phyloP scores from a whole-genome alignment of 768 basidiomycete species.

The Obba rivulosa region DNA sequence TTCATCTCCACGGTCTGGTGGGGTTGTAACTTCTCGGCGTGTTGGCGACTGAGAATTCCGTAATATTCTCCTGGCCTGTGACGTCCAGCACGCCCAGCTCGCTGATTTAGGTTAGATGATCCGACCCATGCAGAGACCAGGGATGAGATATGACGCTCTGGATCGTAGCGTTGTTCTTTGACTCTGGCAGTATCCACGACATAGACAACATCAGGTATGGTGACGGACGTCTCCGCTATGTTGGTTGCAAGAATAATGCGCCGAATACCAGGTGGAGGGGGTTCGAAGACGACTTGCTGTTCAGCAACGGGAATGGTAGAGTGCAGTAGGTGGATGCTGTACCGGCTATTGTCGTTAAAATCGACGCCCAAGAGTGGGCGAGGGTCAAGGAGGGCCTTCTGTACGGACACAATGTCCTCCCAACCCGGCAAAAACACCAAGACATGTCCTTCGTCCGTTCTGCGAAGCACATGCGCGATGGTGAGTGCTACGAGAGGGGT shows the following conservation, averaged over 20 bases:
- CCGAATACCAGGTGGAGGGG: constrained; percentile 69
- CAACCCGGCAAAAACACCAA: constrained; percentile 91
- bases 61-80: constrained; percentile 90
- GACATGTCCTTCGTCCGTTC: constrained; percentile 78
- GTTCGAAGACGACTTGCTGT: constrained; percentile 86
- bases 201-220: constrained; percentile 92
- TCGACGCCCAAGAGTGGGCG: constrained; percentile 46
- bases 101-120: constrained; percentile 82
- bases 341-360: constrained; percentile 55
- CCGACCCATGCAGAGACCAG: constrained; percentile 91
- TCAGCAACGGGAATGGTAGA: constrained; percentile 85
- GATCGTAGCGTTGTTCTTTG: constrained; percentile 88
- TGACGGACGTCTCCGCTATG: constrained; percentile 93
- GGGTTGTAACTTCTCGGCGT: constrained; percentile 56
- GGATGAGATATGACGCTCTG: constrained; percentile 81
- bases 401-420: constrained; percentile 81
- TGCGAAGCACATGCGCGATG: constrained; percentile 69
- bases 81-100: constrained; percentile 89
- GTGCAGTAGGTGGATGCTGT: constrained; percentile 77
- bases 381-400: constrained; percentile 52
- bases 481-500: constrained; percentile 76
- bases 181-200: constrained; percentile 87
- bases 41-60: constrained; percentile 66
- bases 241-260: constrained; percentile 92
- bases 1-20: constrained; percentile 97